A percentile compares a stretch with the other conserved stretches of the same genome.
Conservation (phyloP, 306 rosid species). For the Vigna nakashimae region DNA sequence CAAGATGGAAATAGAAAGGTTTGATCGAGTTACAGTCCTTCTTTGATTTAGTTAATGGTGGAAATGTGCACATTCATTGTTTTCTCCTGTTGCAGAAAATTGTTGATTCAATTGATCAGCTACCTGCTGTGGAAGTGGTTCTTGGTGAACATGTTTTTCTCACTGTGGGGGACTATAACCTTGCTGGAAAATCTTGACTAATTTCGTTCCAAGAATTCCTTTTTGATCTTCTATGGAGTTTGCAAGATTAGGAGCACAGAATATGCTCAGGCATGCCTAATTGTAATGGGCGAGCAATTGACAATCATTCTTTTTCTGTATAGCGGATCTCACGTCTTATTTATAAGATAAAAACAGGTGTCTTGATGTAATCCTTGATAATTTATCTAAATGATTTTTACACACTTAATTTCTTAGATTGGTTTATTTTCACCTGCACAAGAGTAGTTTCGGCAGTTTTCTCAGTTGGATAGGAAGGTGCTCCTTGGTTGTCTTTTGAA, state of each 20-base stretch:
- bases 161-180: slow-evolving; percentile 67
- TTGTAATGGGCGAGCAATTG: slow-evolving; percentile 21
- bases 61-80: slow-evolving; percentile 7
- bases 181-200: slow-evolving; percentile 34
- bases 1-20: slow-evolving; percentile 86
- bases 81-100: slow-evolving; percentile 55
- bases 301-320: slow-evolving; percentile 41
- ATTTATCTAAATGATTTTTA: neutral
- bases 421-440: neutral
- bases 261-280: slow-evolving; percentile 21
- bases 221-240: slow-evolving; percentile 14
- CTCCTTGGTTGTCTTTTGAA: neutral
- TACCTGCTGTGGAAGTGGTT: slow-evolving; percentile 61
- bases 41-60: neutral
- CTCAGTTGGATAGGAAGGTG: too few species aligned
- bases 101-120: slow-evolving; percentile 63
- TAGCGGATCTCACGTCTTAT: slow-evolving; percentile 36
- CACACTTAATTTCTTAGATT: neutral
- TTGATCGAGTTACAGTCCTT: slow-evolving; percentile 28
- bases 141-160: slow-evolving; percentile 70
- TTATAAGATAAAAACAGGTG: neutral
- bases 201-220: slow-evolving; percentile 17
- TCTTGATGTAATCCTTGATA: slow-evolving; percentile 28
- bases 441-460: neutral
- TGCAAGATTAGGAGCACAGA: slow-evolving; percentile 25